Evolutionary conservation across 2,329 filamentous ascomycete genomes (phyloP), one percentile per base, ranked within the genome.

Genomic region (Cladosporium halotolerans): DNA sequence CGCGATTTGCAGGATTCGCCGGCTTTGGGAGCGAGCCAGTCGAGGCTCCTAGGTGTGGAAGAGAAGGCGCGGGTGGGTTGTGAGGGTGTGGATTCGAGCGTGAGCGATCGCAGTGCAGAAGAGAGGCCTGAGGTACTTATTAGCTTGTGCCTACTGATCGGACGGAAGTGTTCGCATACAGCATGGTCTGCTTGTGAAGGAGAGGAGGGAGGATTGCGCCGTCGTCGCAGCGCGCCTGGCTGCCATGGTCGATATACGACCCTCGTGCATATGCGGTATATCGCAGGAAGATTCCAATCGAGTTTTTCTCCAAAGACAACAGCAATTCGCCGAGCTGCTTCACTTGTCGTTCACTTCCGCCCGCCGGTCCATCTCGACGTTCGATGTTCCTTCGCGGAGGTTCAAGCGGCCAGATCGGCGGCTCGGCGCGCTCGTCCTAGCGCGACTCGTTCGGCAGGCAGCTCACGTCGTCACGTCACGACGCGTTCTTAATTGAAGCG

Each of bases 1-100:
- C 80, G 81, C 62, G 90, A 91, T 78, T 95, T 95, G 71, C 88
- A 89, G 66, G 83, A 86, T 68, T 89, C 91, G 60, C 88, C 83
- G 63, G 85, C 73, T 64, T 82, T 86, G 33, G 92, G 92, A 54
- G 88, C 81, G 45, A 97, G 86, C 90, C 91, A 97, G 67, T 82
- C 86, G 75, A 78, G 50, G 16, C 58, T 56, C 39, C 43, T 38
- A 5, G 51, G 55, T 3, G 60, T 60, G n/a, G 63, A 57, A 47
- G 62, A 61, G 58, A 67, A 68, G 43, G 63, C 40, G 41, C 62
- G 63, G 16, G 53, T 45, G 45, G 58, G 51, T 14, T 55, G 53
- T 45, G 48, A 46, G 45, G 58, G 45, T n/a, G 54, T 13, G 57
- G 14, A 55, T 56, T 58, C 60, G 55, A 46, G 53, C 46, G 55